Conservation (phyloP, 495 filamentous ascomycete species). For the Aspergillus kassunensis region DNA sequence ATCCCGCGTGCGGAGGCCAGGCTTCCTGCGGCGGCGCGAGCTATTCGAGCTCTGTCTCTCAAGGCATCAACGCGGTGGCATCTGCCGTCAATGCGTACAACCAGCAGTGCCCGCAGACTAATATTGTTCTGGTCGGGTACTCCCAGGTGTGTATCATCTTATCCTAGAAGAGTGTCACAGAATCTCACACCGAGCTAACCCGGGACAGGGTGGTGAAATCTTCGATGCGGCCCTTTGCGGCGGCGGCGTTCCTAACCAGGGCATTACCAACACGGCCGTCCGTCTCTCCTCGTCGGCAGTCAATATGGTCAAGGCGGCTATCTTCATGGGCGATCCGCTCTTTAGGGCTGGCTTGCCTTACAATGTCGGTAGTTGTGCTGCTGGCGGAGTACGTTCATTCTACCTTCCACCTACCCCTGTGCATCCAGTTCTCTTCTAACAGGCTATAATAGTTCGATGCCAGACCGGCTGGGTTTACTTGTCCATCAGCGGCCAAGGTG, state of each 20-base stretch:
- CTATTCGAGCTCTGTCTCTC: slow-evolving; percentile 48
- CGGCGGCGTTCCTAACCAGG: slow-evolving; percentile 51
- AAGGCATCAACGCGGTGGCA: slow-evolving; percentile 49
- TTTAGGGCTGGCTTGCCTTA: slow-evolving; percentile 51
- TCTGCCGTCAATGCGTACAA: slow-evolving; percentile 54
- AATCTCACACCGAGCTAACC: not conserved
- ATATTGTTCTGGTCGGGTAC: slow-evolving; percentile 60
- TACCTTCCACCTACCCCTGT: not conserved
- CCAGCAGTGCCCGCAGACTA: slow-evolving; percentile 49
- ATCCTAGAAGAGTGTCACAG: no score
- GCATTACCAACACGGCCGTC: slow-evolving; percentile 44
- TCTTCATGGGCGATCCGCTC: slow-evolving; percentile 61
- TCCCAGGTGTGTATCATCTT: slow-evolving; percentile 5
- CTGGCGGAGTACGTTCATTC: slow-evolving; percentile 49
- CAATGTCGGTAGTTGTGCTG: slow-evolving; percentile 56
- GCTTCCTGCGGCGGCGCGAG: slow-evolving; percentile 44
- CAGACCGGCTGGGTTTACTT: slow-evolving; percentile 52
- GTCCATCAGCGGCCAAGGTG: slow-evolving; percentile 50
- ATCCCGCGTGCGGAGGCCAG: slow-evolving; percentile 59
- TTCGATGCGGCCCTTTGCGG: slow-evolving; percentile 62
- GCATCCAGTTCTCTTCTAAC: not conserved
- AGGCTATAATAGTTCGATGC: slow-evolving; percentile 44
- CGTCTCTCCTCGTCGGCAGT: slow-evolving; percentile 42
- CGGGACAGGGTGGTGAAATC: slow-evolving; percentile 54
- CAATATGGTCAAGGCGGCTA: slow-evolving; percentile 54